These are phyloP conservation scores for Trypanosoma lewisi DNA, from an alignment of 208 protist species.

Conservation along the genomic window DNA sequence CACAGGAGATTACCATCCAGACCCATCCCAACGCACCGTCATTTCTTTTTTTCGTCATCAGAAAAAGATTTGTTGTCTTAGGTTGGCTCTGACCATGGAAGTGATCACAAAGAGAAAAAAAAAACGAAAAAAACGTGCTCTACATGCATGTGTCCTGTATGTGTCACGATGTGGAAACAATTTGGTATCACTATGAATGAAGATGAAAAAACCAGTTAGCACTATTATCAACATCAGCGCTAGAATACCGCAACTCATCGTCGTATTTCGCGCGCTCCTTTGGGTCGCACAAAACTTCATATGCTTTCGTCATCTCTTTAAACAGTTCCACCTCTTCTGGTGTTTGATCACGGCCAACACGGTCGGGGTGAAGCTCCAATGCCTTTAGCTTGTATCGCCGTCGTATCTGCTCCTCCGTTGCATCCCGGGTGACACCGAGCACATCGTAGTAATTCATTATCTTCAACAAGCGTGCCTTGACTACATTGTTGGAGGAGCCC, in stretches of 20 bases:
- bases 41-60: too few species aligned
- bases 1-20: too few species aligned
- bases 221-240: background rate
- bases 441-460: constrained; percentile 92
- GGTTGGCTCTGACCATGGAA: too few species aligned
- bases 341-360: constrained; percentile 54
- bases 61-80: too few species aligned
- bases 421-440: constrained; percentile 68
- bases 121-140: too few species aligned
- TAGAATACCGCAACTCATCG: constrained; percentile 25
- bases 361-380: constrained; percentile 86
- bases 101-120: too few species aligned
- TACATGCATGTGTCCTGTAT: too few species aligned
- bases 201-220: constrained; percentile 54
- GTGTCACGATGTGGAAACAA: background rate
- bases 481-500: constrained; percentile 51
- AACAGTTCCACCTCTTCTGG: constrained; percentile 86
- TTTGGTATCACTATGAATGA: constrained; percentile 9
- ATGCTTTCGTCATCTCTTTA: constrained; percentile 87
- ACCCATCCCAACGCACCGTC: too few species aligned
- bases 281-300: constrained; percentile 77
- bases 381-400: constrained; percentile 82
- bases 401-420: constrained; percentile 68
- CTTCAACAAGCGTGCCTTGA: constrained; percentile 68
- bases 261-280: constrained; percentile 69